Evolutionary conservation across 371 early-diverging fungal species (phyloP), one percentile per base, ranked within the genome.

Genomic region (Actinomortierella ambigua): DNA sequence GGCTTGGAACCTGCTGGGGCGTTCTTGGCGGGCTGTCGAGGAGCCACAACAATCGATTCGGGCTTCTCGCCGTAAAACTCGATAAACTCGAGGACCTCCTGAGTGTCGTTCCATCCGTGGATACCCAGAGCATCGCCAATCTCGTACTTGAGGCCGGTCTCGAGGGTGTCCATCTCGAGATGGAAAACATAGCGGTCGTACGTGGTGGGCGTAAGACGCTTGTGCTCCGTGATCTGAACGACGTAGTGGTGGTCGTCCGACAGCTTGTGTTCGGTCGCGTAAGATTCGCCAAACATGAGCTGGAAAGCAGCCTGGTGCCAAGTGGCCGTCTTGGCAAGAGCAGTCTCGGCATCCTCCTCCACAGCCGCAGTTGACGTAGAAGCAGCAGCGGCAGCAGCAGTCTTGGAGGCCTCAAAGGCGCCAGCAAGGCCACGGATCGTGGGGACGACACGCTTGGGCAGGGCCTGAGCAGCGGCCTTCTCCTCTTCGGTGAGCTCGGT

Each of bases 101-200:
- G 68, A 4, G 81, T 69, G 69, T 95, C 89, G 81, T 97, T 97
- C 77, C 90, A 88, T 50, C 95, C 95, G 63, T 91, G 91, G 3
- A 97, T 94, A 76, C 95, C 97, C 28, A 97, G 83, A 28, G 96
- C 96, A 75, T 96, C 96, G 50, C 97, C 96, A 40, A 96, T 85
- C 50, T 90, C 91, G 75, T 97, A 97, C 62, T 86, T 89, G 64
- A 97, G 79, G 42, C 85, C 90, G 9, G 92, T 86, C 49, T 81
- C 81, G 42, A 82, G 81, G 28, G 90, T 93, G 63, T 95, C 97
- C 61, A 97, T 91, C 79, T 97, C 97, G 49, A 97, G 82, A 78
- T 97, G 97, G 90, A 97, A 94, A 14, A 96, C 92, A 69, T 95
- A 93, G 65, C 97, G 93, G 64, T 95, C 95, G 78, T 96, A 96